phyloP scores from a whole-genome alignment of 306 rosid species.

The Luffa acutangula region DNA sequence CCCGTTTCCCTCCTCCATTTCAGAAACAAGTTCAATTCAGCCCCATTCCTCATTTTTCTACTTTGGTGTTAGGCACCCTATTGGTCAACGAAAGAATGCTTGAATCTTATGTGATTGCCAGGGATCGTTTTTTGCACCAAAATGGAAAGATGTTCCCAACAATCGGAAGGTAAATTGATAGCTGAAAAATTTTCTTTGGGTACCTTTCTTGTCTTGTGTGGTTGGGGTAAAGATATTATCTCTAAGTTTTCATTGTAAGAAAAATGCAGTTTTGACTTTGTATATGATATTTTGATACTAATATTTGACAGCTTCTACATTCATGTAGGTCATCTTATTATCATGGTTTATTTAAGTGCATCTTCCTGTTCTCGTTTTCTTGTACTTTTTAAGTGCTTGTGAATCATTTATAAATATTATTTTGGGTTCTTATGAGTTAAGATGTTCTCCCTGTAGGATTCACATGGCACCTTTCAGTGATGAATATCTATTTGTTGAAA shows the following conservation, averaged over 20 bases:
- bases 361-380: not conserved
- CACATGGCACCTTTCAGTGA: slow-evolving; percentile 99
- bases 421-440: slow-evolving; percentile 25
- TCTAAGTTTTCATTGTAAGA: not conserved
- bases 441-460: slow-evolving; percentile 58
- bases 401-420: not conserved
- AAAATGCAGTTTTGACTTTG: not conserved
- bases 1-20: not conserved
- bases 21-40: not conserved
- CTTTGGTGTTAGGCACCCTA: slow-evolving; percentile 48
- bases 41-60: not conserved
- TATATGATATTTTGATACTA: not conserved
- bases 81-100: slow-evolving; percentile 91
- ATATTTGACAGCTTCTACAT: not conserved
- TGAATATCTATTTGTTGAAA: slow-evolving; percentile 86
- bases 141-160: slow-evolving; percentile 86
- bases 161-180: slow-evolving; percentile 59
- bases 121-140: slow-evolving; percentile 83
- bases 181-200: slow-evolving; percentile 1
- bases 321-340: not conserved
- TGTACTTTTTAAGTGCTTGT: not conserved
- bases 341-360: not conserved
- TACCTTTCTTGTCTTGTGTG: not conserved
- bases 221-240: not conserved
- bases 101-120: slow-evolving; percentile 92